phyloP scores from a whole-genome alignment of 805 yeast species.

The Teunomyces aglyptinius region DNA sequence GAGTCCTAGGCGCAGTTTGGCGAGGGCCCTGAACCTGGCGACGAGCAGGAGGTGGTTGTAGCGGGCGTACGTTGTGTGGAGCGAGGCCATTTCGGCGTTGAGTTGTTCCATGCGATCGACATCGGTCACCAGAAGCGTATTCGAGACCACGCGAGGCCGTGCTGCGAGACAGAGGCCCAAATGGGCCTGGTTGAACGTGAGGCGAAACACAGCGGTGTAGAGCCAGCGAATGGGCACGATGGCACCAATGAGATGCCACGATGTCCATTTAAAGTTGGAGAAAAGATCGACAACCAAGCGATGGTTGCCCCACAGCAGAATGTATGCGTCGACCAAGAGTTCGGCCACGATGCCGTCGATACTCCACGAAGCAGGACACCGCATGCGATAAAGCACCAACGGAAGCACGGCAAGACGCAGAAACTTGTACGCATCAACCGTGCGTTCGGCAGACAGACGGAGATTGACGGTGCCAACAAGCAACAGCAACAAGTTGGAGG shows the following conservation, averaged over 20 bases:
- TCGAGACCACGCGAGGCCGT: constrained; percentile 35
- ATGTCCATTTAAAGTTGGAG: too few relatives aligned
- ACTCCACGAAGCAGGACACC: constrained; percentile 11
- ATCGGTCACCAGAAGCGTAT: constrained; percentile 21
- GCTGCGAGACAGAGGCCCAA: constrained; percentile 26
- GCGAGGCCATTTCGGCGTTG: constrained; percentile 5
- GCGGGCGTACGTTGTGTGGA: neutral
- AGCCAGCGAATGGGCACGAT: constrained; percentile 36
- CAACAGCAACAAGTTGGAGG: constrained; percentile 1
- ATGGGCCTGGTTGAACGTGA: constrained; percentile 32
- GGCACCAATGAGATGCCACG: constrained; percentile 29
- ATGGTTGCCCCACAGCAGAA: constrained; percentile 39
- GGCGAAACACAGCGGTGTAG: constrained; percentile 32
- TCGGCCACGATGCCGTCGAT: constrained; percentile 20
- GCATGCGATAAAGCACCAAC: constrained; percentile 36
- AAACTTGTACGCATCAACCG: constrained; percentile 36
- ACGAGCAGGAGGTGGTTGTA: constrained; percentile 4
- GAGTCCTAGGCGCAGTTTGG: neutral
- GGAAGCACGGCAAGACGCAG: constrained; percentile 40
- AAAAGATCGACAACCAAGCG: too few relatives aligned
- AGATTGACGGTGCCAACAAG: constrained; percentile 20
- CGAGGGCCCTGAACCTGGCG: constrained; percentile 1
- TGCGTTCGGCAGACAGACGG: too few relatives aligned
- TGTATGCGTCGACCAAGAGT: constrained; percentile 33
- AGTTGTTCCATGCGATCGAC: constrained; percentile 23